phyloP scores from a whole-genome alignment of 169 alveolate genomes.

The Plasmodium berghei region DNA sequence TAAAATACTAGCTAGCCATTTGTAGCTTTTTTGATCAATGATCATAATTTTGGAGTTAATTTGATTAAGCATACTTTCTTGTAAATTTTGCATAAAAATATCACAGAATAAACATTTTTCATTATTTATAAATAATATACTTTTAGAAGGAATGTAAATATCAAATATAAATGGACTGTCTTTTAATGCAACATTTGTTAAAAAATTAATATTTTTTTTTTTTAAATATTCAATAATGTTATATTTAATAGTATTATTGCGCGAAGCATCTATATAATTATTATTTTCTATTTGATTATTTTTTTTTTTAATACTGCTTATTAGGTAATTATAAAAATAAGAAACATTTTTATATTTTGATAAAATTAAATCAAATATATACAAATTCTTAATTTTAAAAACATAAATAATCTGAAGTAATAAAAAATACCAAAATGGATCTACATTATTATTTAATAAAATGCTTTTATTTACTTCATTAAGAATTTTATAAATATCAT shows the following conservation, averaged over 20 bases:
- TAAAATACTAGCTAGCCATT: neutral
- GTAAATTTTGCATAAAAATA: constrained; percentile 31
- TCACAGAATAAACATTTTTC: constrained; percentile 27
- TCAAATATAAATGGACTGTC: constrained; percentile 64
- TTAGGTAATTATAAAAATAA: constrained; percentile 1
- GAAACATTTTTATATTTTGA: constrained; percentile 25
- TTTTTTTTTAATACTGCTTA: constrained; percentile 14
- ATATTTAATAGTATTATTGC: constrained; percentile 1
- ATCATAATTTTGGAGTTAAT: constrained; percentile 15
- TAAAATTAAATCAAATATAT: constrained; percentile 27
- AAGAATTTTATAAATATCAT: constrained; percentile 17
- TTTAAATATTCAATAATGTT: constrained; percentile 21
- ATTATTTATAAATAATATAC: constrained; percentile 24
- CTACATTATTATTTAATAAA: neutral
- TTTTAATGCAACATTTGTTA: constrained; percentile 13
- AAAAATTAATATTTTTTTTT: constrained; percentile 3
- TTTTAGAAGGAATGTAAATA: constrained; percentile 39
- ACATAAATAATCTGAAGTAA: constrained; percentile 40
- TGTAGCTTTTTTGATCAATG: constrained; percentile 13
- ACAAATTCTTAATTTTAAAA: constrained; percentile 20
- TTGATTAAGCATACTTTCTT: constrained; percentile 15
- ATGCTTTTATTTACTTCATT: constrained; percentile 10
- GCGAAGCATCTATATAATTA: neutral
- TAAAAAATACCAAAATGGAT: constrained; percentile 40
- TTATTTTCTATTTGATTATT: neutral